Base-by-base conservation (phyloP, 148 eudicot genomes). In the Salicornia ramosissima region DNA sequence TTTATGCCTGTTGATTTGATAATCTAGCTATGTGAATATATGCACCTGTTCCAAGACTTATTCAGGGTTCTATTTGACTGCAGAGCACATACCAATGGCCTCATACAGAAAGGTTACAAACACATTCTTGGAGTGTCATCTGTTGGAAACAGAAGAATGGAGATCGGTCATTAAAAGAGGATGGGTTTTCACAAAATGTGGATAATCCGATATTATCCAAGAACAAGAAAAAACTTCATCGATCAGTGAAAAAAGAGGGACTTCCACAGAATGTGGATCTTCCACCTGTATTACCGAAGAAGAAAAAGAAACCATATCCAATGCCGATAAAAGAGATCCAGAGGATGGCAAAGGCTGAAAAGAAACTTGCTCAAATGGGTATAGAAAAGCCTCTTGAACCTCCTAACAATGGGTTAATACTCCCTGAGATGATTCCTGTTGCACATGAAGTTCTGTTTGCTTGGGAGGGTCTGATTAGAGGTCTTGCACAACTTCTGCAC, bases 291-390 rank as follows among this genome's bases (percentile, higher is more conserved):
- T 71, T 82, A 25, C 89, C 97, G 7, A 90, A 85, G 84, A 82
- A 86, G 52, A 87, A 88, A 86, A 94, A 94, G 80, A 94, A 94
- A 78, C 99, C 99, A 40, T 94, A 66, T 80, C 97, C 99, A 19
- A 80, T 90, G 67, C 99, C 99, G 33, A 64, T 94, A 25, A 83
- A 81, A 70, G 80, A 86, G 81, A 86, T 94, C 71, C 82, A 65
- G 76, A 76, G 82, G 71, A 81, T 74, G 50, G 84, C 84, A 70
- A 87, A 83, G 80, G 90, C 83, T 4, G 87, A 95, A 67, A 95
- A 89, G 82, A 91, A 87, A 80, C 91, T 87, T 67, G 91, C 93
- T 64, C 74, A 78, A 62, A 72, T 76, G 85, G 99, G 97, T 57
- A 77, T 95, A 64, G 99, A 95, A 74, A 91, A 87, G 81, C 79